phyloP scores from a whole-genome alignment of 1,284 basidiomycete genomes.

The Singerocomus inundabilis region DNA sequence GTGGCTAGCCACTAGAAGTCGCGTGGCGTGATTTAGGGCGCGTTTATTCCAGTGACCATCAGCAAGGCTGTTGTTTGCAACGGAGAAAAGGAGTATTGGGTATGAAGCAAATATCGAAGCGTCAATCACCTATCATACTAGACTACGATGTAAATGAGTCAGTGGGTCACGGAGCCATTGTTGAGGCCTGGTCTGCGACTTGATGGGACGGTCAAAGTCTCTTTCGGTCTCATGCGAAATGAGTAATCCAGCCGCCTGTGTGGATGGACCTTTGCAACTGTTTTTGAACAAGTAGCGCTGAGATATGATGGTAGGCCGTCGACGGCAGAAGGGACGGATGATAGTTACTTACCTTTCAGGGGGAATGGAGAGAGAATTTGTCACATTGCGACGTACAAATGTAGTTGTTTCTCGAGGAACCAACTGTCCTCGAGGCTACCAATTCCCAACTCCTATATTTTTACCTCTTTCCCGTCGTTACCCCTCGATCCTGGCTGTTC shows the following conservation, averaged over 20 bases:
- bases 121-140: conserved; percentile 3
- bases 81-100: neutral
- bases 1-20: neutral
- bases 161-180: neutral
- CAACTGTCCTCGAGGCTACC: neutral
- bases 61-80: neutral
- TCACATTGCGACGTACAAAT: too few relatives aligned
- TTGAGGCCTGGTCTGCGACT: neutral
- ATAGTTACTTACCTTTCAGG: neutral
- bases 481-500: too few relatives aligned
- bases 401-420: neutral
- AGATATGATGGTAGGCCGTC: neutral
- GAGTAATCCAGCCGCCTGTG: neutral
- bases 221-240: neutral
- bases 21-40: too few relatives aligned
- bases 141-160: neutral
- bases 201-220: neutral
- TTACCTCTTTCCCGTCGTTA: neutral
- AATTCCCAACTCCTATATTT: neutral
- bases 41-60: neutral
- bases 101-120: neutral
- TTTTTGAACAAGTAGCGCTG: neutral
- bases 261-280: neutral
- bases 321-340: too few relatives aligned
- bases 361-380: neutral